Conservation (phyloP, 331 rosid species). For the Quercus phellos region DNA sequence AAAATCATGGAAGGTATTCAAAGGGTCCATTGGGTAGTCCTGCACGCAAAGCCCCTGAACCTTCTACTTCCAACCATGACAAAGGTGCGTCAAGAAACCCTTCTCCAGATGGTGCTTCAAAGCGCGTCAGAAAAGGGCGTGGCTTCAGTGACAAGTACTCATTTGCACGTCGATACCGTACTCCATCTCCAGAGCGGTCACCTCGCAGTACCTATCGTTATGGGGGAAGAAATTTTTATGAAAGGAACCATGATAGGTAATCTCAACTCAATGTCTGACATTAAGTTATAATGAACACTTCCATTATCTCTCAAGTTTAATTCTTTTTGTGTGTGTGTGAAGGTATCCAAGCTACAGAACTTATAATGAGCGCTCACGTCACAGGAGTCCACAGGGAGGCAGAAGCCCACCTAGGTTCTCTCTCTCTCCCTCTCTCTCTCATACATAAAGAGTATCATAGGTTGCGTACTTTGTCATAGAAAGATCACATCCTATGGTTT, state of each 20-base stretch:
- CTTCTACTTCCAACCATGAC: conserved; percentile 41
- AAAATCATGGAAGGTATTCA: conserved; percentile 32
- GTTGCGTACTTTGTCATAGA: background rate
- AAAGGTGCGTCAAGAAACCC: conserved; percentile 61
- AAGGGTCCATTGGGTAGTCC: conserved; percentile 38
- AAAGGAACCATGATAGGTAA: conserved; percentile 74
- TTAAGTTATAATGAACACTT: background rate
- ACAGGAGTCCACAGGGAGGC: conserved; percentile 68
- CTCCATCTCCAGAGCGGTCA: conserved; percentile 83
- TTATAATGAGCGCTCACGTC: conserved; percentile 54
- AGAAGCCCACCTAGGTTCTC: conserved; percentile 71
- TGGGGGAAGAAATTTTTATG: conserved; percentile 54
- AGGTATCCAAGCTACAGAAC: conserved; percentile 66
- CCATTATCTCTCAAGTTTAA: background rate
- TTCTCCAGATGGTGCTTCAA: conserved; percentile 75
- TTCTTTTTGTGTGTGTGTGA: conserved; percentile 27
- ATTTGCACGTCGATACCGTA: conserved; percentile 85
- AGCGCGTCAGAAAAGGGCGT: conserved; percentile 93
- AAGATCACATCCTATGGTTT: background rate
- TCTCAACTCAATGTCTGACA: background rate
- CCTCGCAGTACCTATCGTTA: conserved; percentile 35
- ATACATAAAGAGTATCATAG: background rate
- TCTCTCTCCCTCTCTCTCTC: conserved; percentile 11
- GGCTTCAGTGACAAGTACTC: conserved; percentile 92
- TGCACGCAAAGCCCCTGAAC: conserved; percentile 38